phyloP scores from a whole-genome alignment of 1,284 basidiomycete genomes.

The Papiliotrema flavescens region DNA sequence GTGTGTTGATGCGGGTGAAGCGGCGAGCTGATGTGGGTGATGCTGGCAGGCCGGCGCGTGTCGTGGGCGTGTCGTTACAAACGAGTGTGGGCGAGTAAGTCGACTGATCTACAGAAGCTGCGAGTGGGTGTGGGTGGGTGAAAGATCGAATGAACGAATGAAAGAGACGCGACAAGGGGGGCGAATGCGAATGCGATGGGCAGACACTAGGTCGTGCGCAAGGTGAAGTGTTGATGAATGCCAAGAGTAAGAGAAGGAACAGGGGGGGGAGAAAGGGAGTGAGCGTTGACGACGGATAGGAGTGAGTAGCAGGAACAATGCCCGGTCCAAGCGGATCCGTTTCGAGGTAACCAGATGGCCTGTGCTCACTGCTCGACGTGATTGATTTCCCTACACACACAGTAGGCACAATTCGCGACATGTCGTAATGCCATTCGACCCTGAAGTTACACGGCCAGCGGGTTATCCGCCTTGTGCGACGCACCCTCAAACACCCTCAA shows the following conservation, averaged over 20 bases:
- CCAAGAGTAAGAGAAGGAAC: background rate
- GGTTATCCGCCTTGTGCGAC: too few species aligned
- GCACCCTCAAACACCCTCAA: background rate
- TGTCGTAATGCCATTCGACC: too few species aligned
- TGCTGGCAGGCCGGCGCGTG: background rate
- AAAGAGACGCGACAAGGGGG: background rate
- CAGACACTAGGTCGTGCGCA: background rate
- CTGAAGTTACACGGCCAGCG: too few species aligned
- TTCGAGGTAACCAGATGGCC: background rate
- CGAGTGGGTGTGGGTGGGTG: background rate
- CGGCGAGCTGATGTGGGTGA: background rate
- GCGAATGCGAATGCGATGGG: background rate
- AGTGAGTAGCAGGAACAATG: background rate
- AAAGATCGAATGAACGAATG: background rate
- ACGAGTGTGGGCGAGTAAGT: constrained; percentile 18
- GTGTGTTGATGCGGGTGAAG: background rate
- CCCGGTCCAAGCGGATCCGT: background rate
- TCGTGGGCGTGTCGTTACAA: constrained; percentile 8
- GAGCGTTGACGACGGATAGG: too few species aligned
- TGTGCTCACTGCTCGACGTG: too few species aligned
- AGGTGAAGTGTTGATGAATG: background rate
- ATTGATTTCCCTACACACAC: too few species aligned
- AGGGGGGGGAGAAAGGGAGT: background rate
- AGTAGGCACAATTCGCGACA: too few species aligned
- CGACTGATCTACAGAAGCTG: constrained; percentile 1